A percentile compares a stretch with the other conserved stretches of the same genome.
phyloP scores from a whole-genome alignment of 2,329 filamentous ascomycete species.

The Calonectria hawksworthii region DNA sequence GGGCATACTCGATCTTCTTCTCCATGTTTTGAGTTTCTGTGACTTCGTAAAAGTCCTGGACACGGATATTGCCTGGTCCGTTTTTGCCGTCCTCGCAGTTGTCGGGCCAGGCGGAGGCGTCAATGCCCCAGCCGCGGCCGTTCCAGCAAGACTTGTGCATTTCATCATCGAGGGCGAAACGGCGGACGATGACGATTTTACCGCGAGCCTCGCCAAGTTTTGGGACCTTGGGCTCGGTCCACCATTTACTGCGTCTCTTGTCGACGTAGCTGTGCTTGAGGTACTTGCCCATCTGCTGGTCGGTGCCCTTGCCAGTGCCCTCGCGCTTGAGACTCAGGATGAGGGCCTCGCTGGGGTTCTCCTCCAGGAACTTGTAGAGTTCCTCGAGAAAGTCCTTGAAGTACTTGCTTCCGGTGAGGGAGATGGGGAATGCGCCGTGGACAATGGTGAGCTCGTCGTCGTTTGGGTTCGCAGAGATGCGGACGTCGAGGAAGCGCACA shows the following conservation, averaged over 20 bases:
- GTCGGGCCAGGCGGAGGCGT: conserved; percentile 82
- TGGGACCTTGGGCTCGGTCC: conserved; percentile 82
- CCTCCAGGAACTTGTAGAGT: conserved; percentile 81
- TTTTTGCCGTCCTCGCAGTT: conserved; percentile 84
- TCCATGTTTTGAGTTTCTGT: conserved; percentile 80
- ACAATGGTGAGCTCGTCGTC: conserved; percentile 84
- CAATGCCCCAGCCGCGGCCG: conserved; percentile 69
- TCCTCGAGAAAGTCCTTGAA: conserved; percentile 80
- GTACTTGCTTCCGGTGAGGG: conserved; percentile 84
- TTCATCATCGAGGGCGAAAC: conserved; percentile 77
- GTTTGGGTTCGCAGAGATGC: conserved; percentile 70
- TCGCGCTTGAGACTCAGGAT: conserved; percentile 93
- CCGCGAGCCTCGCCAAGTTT: conserved; percentile 84
- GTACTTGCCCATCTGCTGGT: conserved; percentile 82
- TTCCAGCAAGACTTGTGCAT: conserved; percentile 64
- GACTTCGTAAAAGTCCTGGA: conserved; percentile 97
- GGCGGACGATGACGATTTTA: conserved; percentile 86
- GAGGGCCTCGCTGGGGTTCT: conserved; percentile 84
- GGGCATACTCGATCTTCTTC: conserved; percentile 82
- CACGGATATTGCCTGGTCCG: conserved; percentile 80
- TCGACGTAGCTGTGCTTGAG: conserved; percentile 80
- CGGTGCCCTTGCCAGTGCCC: conserved; percentile 83
- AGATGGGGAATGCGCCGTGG: conserved; percentile 90
- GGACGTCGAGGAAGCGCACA: conserved; percentile 93
- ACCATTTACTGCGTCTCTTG: conserved; percentile 75